Evolutionary conservation across 192 early-diverging fungal species (phyloP), one percentile per base, ranked within the genome.

Genomic region (Coemansia sp.): DNA sequence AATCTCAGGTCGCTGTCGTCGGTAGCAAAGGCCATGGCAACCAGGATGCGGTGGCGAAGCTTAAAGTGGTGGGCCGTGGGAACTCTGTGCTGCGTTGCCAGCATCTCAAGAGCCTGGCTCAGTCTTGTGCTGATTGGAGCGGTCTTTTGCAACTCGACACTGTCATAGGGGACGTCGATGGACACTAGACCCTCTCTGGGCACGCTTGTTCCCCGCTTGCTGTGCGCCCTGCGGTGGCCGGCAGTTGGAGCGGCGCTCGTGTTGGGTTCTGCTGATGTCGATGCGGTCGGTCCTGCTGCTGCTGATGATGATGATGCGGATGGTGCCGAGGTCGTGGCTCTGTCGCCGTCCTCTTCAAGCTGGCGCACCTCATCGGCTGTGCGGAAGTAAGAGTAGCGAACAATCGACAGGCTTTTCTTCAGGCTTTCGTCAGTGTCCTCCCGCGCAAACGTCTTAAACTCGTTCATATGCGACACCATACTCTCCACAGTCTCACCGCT

Each of bases 31-130:
- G 76, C 26, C 80, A 70, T 79, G 4, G 89, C 88, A 35, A 94
- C 81, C 18, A 88, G 78, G 40, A 93, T 87, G 20, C 85, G 81
- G 53, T 91, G 86, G 15, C 91, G 73, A 37, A 98, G 80, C 46
- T 83, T 79, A 45, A 88, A 94, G 17, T 84, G 81, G 46, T 90
- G 83, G 41, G 86, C 80, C 29, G 63, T 62, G 0, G 92, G 85
- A 24, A 97, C 80, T 8, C 70, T 55, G 77, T 91, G 78, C 57
- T 83, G 64, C 15, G 80, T 52, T 4, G 86, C 77, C 36, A 97
- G 66, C 39, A 76, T 61, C 24, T 67, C 67, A 9, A 90, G 73
- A 33, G 56, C 63, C 46, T 71, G 67, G 3, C 43, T 53, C 45
- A 93, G 81, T 26, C 80, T 50, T 29, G 79, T 79, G 43, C 39